These are phyloP conservation scores for Lentinula sp. DNA, from an alignment of 768 basidiomycete species.

Conservation along the genomic window DNA sequence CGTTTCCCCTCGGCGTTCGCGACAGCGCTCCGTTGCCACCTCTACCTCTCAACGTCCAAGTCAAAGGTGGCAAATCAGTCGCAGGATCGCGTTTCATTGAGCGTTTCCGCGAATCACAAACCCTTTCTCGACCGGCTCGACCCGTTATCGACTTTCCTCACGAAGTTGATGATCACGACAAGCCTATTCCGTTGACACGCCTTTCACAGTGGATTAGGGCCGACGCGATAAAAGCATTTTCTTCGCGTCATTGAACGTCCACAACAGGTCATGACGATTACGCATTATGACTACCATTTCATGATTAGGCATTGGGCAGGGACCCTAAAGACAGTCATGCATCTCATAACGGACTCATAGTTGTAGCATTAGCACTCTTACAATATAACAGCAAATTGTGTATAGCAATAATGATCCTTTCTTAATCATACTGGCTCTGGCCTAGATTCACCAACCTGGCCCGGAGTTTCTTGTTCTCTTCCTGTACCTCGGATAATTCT, in stretches of 20 bases:
- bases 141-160: constrained; percentile 33
- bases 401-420: background rate
- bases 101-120: constrained; percentile 28
- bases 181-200: constrained; percentile 49
- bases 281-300: background rate
- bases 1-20: constrained; percentile 12
- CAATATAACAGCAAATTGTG: background rate
- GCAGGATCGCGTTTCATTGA: constrained; percentile 39
- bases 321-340: constrained; percentile 3
- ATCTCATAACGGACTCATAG: background rate
- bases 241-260: background rate
- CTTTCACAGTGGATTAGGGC: constrained; percentile 50
- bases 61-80: constrained; percentile 13
- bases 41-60: constrained; percentile 25
- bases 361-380: constrained; percentile 5
- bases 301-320: background rate
- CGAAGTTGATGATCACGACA: constrained; percentile 38
- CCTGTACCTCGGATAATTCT: constrained; percentile 38
- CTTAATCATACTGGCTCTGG: constrained; percentile 14
- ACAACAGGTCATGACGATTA: background rate
- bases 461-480: constrained; percentile 52
- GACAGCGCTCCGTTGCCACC: constrained; percentile 18
- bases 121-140: constrained; percentile 26
- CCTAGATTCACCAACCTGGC: constrained; percentile 27
- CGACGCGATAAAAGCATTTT: constrained; percentile 16